Evolutionary conservation across 306 rosid species (phyloP), one percentile per base, ranked within the genome.

Genomic region (Rubus parviflorus): DNA sequence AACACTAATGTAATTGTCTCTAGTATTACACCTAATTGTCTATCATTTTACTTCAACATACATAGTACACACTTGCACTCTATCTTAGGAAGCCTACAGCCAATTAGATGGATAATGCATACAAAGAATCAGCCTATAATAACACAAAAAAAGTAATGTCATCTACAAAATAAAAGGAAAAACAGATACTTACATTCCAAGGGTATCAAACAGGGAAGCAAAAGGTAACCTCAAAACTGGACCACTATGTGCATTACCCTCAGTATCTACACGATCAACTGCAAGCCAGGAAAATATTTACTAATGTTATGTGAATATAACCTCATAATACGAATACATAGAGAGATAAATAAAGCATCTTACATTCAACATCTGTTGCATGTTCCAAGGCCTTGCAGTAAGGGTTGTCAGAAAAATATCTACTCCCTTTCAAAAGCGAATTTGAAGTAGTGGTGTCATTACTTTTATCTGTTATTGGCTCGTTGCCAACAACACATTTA

Each of bases 311-410:
- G 15, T 37, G 61, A 51, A 64, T 30, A 5, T 30, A 61, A 62
- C 57, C 68, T 70, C 61, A 79, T 45, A 75, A 78, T 79, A 77
- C 70, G 40, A 74, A 46, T 7, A 78, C 72, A 38, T 43, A 77
- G 19, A 73, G 53, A 64, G 37, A 70, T 77, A 75, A 81, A 67
- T 81, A 30, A 72, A 49, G 45, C 67, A 77, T 78, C 85, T 81
- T 91, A 96, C 99, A 86, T 93, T 96, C 97, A 84, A 89, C 85
- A 83, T 92, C 97, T 30, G 92, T 88, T 65, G 97, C 94, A 76
- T 83, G 85, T 80, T 87, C 93, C 64, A 96, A 80, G 75, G 96
- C 96, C 82, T 87, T 96, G 90, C 96, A 88, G 87, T 85, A 96
- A 40, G 99, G 94, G 75, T 96, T 96, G 70, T 86, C 93, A 56